A percentile compares a stretch with the other conserved stretches of the same genome.
Conservation (phyloP, 2,329 filamentous ascomycete genomes). For the Verticillium tricorpus region DNA sequence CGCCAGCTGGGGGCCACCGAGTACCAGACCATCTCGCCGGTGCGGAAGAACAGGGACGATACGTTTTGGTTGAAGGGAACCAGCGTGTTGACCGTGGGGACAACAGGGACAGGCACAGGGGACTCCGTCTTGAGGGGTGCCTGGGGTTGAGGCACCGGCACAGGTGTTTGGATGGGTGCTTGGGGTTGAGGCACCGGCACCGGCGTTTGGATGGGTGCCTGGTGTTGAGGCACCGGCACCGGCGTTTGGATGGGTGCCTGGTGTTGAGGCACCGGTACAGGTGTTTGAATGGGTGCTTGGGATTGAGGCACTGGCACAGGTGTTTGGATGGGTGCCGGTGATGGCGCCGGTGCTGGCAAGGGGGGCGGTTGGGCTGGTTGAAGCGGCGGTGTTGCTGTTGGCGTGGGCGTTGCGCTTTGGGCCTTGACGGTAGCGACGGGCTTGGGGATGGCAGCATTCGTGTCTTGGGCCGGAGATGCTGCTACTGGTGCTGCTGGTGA, state of each 20-base stretch:
- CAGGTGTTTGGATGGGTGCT: not conserved
- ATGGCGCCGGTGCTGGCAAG: not conserved
- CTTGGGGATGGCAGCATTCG: conserved; percentile 6
- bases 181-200: not conserved
- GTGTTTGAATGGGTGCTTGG: not conserved
- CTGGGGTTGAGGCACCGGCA: not conserved
- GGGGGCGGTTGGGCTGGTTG: not conserved
- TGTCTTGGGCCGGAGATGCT: conserved; percentile 14
- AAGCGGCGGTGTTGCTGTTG: not conserved
- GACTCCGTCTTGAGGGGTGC: conserved; percentile 4
- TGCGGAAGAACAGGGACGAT: conserved; percentile 33
- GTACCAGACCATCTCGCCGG: conserved; percentile 48
- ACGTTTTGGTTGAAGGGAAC: not conserved
- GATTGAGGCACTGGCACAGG: conserved; percentile 1
- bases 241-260: conserved; percentile 1
- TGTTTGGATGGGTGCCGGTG: not conserved
- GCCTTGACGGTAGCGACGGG: not conserved
- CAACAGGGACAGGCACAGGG: not conserved
- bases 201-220: not conserved
- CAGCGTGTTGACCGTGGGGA: not conserved
- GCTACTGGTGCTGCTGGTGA: not conserved
- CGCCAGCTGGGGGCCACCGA: conserved; percentile 43
- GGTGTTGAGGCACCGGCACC: not conserved
- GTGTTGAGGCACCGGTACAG: not conserved
- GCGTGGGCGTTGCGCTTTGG: not conserved